Conservation (phyloP, 495 filamentous ascomycete genomes). For the Evernia prunastri region DNA sequence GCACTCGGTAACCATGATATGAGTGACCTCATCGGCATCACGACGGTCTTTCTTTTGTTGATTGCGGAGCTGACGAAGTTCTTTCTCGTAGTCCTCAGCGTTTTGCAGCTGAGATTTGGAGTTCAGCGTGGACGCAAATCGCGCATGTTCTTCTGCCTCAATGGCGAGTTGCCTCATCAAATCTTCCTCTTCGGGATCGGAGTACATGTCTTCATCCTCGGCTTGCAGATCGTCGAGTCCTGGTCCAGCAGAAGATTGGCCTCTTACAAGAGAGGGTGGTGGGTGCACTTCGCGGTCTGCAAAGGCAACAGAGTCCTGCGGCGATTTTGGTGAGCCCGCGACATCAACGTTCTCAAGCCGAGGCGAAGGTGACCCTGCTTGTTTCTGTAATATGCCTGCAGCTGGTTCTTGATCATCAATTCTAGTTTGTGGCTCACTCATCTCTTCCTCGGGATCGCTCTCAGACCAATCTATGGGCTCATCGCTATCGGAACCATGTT, state of each 20-base stretch:
- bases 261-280: slow-evolving; percentile 13
- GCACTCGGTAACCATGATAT: slow-evolving; percentile 90
- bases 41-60: slow-evolving; percentile 94
- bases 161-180: slow-evolving; percentile 75
- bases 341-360: slow-evolving; percentile 47
- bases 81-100: slow-evolving; percentile 71
- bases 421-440: slow-evolving; percentile 34
- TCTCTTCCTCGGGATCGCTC: slow-evolving; percentile 35
- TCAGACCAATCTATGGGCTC: slow-evolving; percentile 40
- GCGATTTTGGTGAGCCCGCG: slow-evolving; percentile 11
- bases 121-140: slow-evolving; percentile 83
- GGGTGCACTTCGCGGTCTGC: background rate
- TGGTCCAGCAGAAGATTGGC: slow-evolving; percentile 24
- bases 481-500: slow-evolving; percentile 25
- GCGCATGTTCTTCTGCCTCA: slow-evolving; percentile 86
- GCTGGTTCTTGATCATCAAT: slow-evolving; percentile 28
- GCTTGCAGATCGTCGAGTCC: slow-evolving; percentile 30
- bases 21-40: slow-evolving; percentile 91
- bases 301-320: background rate
- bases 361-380: slow-evolving; percentile 42
- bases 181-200: slow-evolving; percentile 87
- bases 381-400: slow-evolving; percentile 17
- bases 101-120: slow-evolving; percentile 56
- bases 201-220: slow-evolving; percentile 49
- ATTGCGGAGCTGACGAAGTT: slow-evolving; percentile 76